Base-by-base conservation (phyloP, 2,329 filamentous ascomycete genomes). In the Trichoderma atroviride region DNA sequence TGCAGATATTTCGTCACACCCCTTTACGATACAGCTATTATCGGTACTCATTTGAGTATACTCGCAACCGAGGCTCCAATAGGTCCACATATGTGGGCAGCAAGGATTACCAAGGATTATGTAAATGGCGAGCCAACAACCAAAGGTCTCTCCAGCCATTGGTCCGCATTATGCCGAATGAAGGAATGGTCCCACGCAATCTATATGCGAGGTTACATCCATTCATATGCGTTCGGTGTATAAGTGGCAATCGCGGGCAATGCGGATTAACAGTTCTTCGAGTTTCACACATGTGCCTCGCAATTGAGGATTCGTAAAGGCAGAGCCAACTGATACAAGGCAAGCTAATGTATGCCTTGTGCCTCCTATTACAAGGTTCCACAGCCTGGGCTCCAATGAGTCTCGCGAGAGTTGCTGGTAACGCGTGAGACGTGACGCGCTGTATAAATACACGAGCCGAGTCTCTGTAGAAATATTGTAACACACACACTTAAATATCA, bases 91-190 rank as follows among this genome's bases (percentile, higher is more conserved):
- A 35, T 24, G 37, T 24, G 14, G 47, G n/a, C 31, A n/a, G 27
- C 35, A 66, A 13, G 40, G 27, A 35, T 58, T 19, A 58, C 53
- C 52, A 50, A 66, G 40, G 35, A 47, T 58, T 66, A 55, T 47
- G 53, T 50, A 58, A 58, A 58, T 66, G 29, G 27, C 37, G 10
- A 58, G 47, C 27, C 35, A 29, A 10, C 40, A 43, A n/a, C 40
- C 5, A 9, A 27, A n/a, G 9, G 22, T 58, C 40, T 35, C 14
- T 4, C 35, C 6, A 35, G 13, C 37, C n/a, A 35, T 50, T 16
- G 50, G 37, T 55, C 63, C 35, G 52, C 53, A 50, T 16, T 37
- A 58, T 40, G 27, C 53, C 53, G 24, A 66, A 47, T 55, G 7
- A 47, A 55, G 29, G 16, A 47, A 43, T 13, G 63, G 63, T 58